Evolutionary conservation across 2,329 filamentous ascomycete genomes (phyloP), one percentile per base, ranked within the genome.

Genomic region (Fusarium pseudoanthophilum): DNA sequence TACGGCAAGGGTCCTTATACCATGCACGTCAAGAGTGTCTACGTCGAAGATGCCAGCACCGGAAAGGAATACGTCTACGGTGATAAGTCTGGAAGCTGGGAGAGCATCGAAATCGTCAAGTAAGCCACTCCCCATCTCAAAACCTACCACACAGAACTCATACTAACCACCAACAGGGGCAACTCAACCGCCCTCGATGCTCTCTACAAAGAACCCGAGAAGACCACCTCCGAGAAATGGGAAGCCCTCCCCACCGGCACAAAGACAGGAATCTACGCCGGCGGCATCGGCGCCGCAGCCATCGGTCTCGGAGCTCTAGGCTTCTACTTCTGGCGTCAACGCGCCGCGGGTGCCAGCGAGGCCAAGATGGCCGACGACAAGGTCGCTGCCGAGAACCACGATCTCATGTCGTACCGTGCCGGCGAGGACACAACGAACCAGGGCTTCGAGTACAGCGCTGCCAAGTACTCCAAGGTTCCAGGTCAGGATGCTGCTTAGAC

Each of bases 21-120:
- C 76, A 95, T 95, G 93, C 90, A 89, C 68, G 87, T 95, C 73
- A 89, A 93, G 85, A 89, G 86, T 36, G 84, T 84, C 18, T 79
- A 79, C 24, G 80, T 90, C 5, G 83, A 90, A 60, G 89, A 91
- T 74, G 89, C 88, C 82, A 89, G 88, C 78, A 88, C 85, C 56
- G 89, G 90, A 64, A 89, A 89, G 75, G 88, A 89, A 75, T 95
- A 95, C 79, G 82, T 86, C 51, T 95, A 89, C 76, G 85, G 85
- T 32, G 92, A 93, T 78, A 83, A 83, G 43, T 84, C 86, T 2
- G 92, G 92, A 58, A 84, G 82, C 60, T 92, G 85, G 84, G 76
- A 91, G 76, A 92, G 90, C 83, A 92, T 93, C 80, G 85, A 91
- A 74, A 80, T 87, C 37, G 80, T 83, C 62, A 79, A 79, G 87